Conservation (phyloP, 139 green algal species). For the Tetradesmus obliquus region DNA sequence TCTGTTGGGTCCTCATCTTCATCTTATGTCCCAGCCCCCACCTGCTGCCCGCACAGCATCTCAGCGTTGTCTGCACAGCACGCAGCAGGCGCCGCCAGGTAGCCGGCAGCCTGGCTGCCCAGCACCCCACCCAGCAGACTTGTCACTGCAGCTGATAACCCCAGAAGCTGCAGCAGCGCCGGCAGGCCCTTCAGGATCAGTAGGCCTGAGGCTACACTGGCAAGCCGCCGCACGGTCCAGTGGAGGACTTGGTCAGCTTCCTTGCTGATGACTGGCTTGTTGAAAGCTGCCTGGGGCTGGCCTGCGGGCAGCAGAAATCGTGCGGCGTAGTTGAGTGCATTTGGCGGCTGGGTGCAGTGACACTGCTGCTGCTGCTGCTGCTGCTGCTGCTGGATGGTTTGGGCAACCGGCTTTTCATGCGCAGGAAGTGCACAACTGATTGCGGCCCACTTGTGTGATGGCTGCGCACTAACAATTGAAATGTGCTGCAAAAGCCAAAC, state of each 20-base stretch:
- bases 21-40: background rate
- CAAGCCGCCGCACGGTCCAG: slow-evolving; percentile 3
- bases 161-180: slow-evolving; percentile 23
- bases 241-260: slow-evolving; percentile 13
- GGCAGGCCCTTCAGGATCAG: slow-evolving; percentile 2
- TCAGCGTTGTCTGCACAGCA: background rate
- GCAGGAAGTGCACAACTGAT: too few relatives aligned
- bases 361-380: background rate
- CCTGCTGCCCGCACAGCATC: background rate
- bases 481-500: background rate
- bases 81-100: background rate
- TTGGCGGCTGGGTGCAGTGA: background rate
- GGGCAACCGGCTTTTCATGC: too few relatives aligned
- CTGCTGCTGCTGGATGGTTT: background rate
- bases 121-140: background rate
- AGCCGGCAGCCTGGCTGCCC: background rate
- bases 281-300: slow-evolving; percentile 18
- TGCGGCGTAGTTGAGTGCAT: background rate
- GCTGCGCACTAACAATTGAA: too few relatives aligned
- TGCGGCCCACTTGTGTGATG: too few relatives aligned
- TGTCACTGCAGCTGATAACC: background rate
- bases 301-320: background rate
- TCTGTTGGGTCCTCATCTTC: too few relatives aligned
- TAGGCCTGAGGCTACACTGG: background rate
- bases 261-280: slow-evolving; percentile 25